Base-by-base conservation (phyloP, 441 rosid species). In the Eruca vesicaria region DNA sequence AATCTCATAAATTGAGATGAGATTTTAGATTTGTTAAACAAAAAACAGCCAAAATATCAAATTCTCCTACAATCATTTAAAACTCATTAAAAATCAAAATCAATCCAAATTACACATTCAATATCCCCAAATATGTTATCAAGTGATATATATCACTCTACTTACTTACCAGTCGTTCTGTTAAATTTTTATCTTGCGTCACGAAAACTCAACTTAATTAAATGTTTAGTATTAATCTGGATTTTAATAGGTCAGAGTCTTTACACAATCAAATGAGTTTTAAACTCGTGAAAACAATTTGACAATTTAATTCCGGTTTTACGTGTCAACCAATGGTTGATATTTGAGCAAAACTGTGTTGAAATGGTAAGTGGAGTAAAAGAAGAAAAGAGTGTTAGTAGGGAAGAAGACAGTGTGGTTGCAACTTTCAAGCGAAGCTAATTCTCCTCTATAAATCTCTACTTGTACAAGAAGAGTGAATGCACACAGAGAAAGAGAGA, bases 371-470 rank as follows among this genome's bases (percentile, higher is more conserved):
- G 6, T 15, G 41, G 64, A 15, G 64, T 33, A 61, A 61, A 60
- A 18, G 48, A 32, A 18, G 15, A 45, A 38, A 56, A 57, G 77
- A 65, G 65, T 36, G 68, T 63, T 55, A 41, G 23, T 4, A 41
- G 48, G 6, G 16, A 14, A 36, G n/a, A 53, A 72, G 48, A 63
- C 32, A 56, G 26, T 56, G 52, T 57, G 41, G 33, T 67, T 32
- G 29, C 6, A 58, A 61, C 50, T 59, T 58, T 61, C 18, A 56
- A 65, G 60, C 72, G 1, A 67, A 53, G 2, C 60, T 9, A 50
- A 66, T 11, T 66, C 11, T 65, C 48, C 19, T 43, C 66, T 32
- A 38, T 73, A 55, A 72, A 64, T 64, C 4, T 29, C 70, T 26
- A 64, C 41, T 8, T 41, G 19, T 33, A 23, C 19, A 57, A 43